Evolutionary conservation across 805 yeast genomes (phyloP).

Genomic region (Schwanniomyces polymorphus): DNA sequence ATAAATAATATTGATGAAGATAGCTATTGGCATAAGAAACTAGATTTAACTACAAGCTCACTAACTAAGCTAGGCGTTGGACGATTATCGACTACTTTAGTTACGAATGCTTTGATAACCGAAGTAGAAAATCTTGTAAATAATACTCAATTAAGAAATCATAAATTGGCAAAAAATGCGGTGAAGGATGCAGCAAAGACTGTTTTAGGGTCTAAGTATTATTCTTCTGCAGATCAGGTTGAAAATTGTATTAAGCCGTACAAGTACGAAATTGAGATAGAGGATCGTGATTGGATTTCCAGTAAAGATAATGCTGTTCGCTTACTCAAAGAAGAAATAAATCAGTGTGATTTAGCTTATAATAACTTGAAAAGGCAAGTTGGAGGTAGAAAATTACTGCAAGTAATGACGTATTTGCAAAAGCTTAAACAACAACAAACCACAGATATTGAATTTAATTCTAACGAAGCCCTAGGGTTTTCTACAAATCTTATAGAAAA

Average conservation of each 20-base stretch:
- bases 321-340: conserved; percentile 78
- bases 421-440: conserved; percentile 41
- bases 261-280: conserved; percentile 95
- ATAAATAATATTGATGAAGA: conserved; percentile 57
- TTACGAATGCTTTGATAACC: conserved; percentile 74
- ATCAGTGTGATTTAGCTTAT: conserved; percentile 73
- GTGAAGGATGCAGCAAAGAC: conserved; percentile 82
- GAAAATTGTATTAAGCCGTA: conserved; percentile 98
- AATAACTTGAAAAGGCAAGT: conserved; percentile 61
- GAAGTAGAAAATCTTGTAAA: conserved; percentile 77
- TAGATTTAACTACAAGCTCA: conserved; percentile 80
- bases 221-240: conserved; percentile 95
- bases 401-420: conserved; percentile 74
- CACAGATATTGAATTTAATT: conserved; percentile 35
- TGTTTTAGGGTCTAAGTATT: conserved; percentile 75
- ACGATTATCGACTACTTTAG: conserved; percentile 76
- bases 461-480: conserved; percentile 81
- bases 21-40: conserved; percentile 81
- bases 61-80: conserved; percentile 94
- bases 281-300: conserved; percentile 87
- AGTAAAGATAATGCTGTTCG: conserved; percentile 77
- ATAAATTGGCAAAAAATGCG: conserved; percentile 80
- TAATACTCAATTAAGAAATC: conserved; percentile 74
- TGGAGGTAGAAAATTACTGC: conserved; percentile 82
- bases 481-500: conserved; percentile 69